These are phyloP conservation scores for Dendrobium nobile DNA, from an alignment of 106 monocot genomes.

Conservation along the genomic window DNA sequence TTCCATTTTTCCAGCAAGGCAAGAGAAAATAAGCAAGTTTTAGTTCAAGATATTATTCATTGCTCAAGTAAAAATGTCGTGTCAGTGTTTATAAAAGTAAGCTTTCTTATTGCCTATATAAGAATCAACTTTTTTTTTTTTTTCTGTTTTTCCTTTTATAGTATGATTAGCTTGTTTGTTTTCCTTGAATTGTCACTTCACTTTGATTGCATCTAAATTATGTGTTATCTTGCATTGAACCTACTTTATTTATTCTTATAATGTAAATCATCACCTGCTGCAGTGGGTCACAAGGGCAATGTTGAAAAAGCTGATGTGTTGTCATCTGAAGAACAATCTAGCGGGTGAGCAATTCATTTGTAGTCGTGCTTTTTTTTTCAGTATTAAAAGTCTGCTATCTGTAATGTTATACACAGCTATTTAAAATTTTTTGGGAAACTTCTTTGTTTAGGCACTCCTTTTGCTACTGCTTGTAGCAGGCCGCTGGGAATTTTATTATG, in stretches of 20 bases:
- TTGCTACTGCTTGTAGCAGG: neutral
- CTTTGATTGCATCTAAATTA: neutral
- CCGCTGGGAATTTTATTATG: neutral
- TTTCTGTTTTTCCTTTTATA: neutral
- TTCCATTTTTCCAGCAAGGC: neutral
- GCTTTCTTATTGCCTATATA: neutral
- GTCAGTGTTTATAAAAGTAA: neutral
- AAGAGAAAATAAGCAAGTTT: neutral
- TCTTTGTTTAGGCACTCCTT: neutral
- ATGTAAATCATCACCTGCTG: neutral
- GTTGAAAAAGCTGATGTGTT: neutral
- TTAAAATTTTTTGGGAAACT: neutral
- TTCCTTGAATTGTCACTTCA: neutral
- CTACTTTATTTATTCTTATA: neutral
- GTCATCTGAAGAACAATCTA: neutral
- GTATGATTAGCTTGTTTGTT: neutral
- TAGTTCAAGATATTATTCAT: neutral
- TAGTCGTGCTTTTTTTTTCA: neutral
- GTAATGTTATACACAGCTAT: neutral
- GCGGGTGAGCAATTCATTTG: conserved; percentile 12
- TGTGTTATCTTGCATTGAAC: neutral
- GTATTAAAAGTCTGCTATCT: neutral
- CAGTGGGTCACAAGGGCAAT: neutral
- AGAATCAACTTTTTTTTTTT: neutral
- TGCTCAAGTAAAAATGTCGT: neutral